Evolutionary conservation across 2,329 filamentous ascomycete genomes (phyloP), one percentile per base, ranked within the genome.

Genomic region (Tolypocladium tropicale): DNA sequence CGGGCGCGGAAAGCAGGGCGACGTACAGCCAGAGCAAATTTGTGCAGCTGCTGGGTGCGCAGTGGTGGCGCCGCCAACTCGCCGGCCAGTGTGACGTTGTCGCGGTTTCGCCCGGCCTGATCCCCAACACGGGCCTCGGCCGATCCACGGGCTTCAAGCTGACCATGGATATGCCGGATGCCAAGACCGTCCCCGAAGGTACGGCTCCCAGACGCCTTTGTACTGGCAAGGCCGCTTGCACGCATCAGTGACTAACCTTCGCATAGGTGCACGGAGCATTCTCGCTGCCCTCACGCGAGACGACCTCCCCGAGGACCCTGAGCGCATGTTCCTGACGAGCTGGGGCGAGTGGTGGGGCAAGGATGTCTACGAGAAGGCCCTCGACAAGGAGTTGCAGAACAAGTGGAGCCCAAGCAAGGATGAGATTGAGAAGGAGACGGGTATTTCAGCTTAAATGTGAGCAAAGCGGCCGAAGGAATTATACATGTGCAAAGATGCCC

Each of bases 311-410:
- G 70, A 75, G 30, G 77, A 82, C 37, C 74, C 73, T 0, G 75
- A 81, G 21, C 72, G 73, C 53, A 78, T 81, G 55, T 81, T 81
- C 64, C 61, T 82, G 50, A 80, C 78, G 0, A 80, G 77, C 60
- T 80, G 77, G 78, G 78, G 78, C 1, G 78, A 81, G 67, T 82
- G 78, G 77, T 81, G 78, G 78, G 62, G 68, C 16, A 78, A 73
- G 63, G 68, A 73, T 4, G 68, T 74, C 2, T 74, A 74, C 53
- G 68, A 61, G 14, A 65, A 68, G 55, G 68, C 68, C 1, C 65
- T 79, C 3, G 76, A 81, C 54, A 72, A 73, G 66, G 59, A 60
- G 1, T 67, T 81, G 3, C 78, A 81, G 67, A 72, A 80, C 41
- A 79, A 77, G 62, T 81, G 77, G 77, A 76, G 67, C 28, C 75